phyloP scores from a whole-genome alignment of 164 flowering plant genomes.

The Chimonanthus praecox region DNA sequence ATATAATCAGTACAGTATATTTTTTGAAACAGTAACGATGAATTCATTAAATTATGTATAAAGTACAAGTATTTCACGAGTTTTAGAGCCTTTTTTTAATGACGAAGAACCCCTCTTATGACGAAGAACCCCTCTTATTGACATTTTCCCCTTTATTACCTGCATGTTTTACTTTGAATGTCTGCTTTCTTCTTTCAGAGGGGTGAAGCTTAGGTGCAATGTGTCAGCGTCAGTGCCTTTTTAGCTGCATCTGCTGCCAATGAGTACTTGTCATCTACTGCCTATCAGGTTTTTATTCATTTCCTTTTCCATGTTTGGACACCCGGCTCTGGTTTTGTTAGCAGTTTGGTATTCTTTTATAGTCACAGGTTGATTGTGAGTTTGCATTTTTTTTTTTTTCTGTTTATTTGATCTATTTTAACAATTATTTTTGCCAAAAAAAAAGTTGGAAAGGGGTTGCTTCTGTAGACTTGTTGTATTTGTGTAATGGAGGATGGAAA shows the following conservation, averaged over 20 bases:
- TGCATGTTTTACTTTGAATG: slow-evolving; percentile 3
- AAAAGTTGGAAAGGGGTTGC: slow-evolving; percentile 27
- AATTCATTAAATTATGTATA: no score
- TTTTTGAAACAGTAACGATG: no score
- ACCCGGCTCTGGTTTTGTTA: slow-evolving; percentile 21
- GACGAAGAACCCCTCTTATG: no score
- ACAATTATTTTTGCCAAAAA: slow-evolving; percentile 22
- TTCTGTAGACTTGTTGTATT: slow-evolving; percentile 31
- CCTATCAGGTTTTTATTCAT: slow-evolving; percentile 14
- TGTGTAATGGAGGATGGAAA: slow-evolving; percentile 32
- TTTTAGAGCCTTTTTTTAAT: neutral
- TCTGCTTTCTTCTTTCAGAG: slow-evolving; percentile 24
- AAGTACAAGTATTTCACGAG: neutral
- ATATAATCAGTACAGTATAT: no score
- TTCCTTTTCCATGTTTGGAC: slow-evolving; percentile 26
- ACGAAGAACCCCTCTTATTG: neutral
- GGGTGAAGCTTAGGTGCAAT: slow-evolving; percentile 19
- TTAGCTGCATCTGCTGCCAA: slow-evolving; percentile 85
- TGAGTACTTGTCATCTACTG: slow-evolving; percentile 27
- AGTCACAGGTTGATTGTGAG: slow-evolving; percentile 64
- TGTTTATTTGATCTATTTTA: slow-evolving; percentile 14
- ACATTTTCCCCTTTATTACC: neutral
- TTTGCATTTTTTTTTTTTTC: slow-evolving; percentile 44
- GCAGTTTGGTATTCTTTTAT: slow-evolving; percentile 46
- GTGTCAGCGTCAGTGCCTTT: slow-evolving; percentile 81